Conservation (phyloP, 2,329 filamentous ascomycete species). For the Aspergillus sojae region DNA sequence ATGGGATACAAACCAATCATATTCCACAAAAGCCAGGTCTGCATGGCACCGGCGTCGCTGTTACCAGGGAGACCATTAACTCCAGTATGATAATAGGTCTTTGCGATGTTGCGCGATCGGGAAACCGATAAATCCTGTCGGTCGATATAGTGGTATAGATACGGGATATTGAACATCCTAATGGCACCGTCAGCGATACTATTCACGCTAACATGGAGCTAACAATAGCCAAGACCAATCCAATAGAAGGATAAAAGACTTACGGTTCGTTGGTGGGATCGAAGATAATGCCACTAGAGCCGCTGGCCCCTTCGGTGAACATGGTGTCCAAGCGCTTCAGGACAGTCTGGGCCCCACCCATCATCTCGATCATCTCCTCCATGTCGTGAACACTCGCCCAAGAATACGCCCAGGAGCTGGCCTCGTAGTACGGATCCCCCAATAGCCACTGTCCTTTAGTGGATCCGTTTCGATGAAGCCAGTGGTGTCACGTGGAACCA, state of each 20-base stretch:
- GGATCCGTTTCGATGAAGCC: slow-evolving; percentile 55
- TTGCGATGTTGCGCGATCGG: slow-evolving; percentile 61
- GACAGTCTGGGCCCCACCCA: slow-evolving; percentile 53
- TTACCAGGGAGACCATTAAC: slow-evolving; percentile 67
- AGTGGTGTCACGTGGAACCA: slow-evolving; percentile 61
- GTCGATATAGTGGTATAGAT: slow-evolving; percentile 69
- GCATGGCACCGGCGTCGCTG: slow-evolving; percentile 72
- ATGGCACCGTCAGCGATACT: neutral
- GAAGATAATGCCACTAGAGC: slow-evolving; percentile 58
- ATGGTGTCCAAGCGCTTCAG: slow-evolving; percentile 59
- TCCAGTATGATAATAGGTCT: slow-evolving; percentile 60
- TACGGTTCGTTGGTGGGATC: slow-evolving; percentile 69
- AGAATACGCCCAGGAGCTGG: slow-evolving; percentile 65
- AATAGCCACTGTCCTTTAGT: slow-evolving; percentile 63
- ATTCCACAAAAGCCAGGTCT: slow-evolving; percentile 69
- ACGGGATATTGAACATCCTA: slow-evolving; percentile 64
- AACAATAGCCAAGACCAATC: neutral
- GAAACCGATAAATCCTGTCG: slow-evolving; percentile 64
- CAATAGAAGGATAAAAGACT: slow-evolving; percentile 23
- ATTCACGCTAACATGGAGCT: neutral
- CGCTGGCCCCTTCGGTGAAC: slow-evolving; percentile 47
- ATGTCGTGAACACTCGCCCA: slow-evolving; percentile 72
- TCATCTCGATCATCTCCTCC: slow-evolving; percentile 54
- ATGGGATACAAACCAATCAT: slow-evolving; percentile 71
- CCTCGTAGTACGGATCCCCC: slow-evolving; percentile 66